phyloP scores from a whole-genome alignment of 106 monocot genomes.

The Acanthochlamys bracteata region DNA sequence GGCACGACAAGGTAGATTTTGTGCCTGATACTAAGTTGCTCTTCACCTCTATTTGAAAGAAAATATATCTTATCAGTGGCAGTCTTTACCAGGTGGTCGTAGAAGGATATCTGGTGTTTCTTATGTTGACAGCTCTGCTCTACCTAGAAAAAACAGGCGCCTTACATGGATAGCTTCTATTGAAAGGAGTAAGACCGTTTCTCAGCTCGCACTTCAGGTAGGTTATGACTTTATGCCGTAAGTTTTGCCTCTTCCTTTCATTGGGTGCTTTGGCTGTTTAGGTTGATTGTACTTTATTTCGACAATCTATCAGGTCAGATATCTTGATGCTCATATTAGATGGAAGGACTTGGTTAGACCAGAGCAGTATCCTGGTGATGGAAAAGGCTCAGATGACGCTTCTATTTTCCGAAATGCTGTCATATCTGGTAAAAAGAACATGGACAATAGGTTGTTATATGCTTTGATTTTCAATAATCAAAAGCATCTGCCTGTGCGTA shows the following conservation, averaged over 20 bases:
- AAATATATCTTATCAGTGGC: background rate
- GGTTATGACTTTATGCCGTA: background rate
- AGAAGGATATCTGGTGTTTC: slow-evolving; percentile 39
- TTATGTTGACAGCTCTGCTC: slow-evolving; percentile 46
- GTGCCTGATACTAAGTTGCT: background rate
- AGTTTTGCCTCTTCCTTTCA: background rate
- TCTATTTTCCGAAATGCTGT: slow-evolving; percentile 65
- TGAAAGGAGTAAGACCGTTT: slow-evolving; percentile 48
- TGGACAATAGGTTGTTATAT: slow-evolving; percentile 41
- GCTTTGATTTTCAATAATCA: slow-evolving; percentile 52
- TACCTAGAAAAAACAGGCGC: slow-evolving; percentile 50
- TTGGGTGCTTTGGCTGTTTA: background rate
- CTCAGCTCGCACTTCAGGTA: slow-evolving; percentile 89
- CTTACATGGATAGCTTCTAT: slow-evolving; percentile 77
- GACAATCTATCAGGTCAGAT: slow-evolving; percentile 50
- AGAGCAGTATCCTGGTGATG: slow-evolving; percentile 45
- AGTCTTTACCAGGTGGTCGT: slow-evolving; percentile 46
- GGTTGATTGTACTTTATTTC: background rate
- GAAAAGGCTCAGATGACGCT: slow-evolving; percentile 48
- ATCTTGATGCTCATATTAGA: slow-evolving; percentile 77
- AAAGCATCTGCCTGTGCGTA: slow-evolving; percentile 71
- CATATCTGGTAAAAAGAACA: slow-evolving; percentile 48
- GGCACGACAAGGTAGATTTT: slow-evolving; percentile 58
- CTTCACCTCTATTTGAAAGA: background rate
- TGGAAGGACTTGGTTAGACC: slow-evolving; percentile 72